Conservation (phyloP, 208 protist species). For the Wallacemonas sp. region DNA sequence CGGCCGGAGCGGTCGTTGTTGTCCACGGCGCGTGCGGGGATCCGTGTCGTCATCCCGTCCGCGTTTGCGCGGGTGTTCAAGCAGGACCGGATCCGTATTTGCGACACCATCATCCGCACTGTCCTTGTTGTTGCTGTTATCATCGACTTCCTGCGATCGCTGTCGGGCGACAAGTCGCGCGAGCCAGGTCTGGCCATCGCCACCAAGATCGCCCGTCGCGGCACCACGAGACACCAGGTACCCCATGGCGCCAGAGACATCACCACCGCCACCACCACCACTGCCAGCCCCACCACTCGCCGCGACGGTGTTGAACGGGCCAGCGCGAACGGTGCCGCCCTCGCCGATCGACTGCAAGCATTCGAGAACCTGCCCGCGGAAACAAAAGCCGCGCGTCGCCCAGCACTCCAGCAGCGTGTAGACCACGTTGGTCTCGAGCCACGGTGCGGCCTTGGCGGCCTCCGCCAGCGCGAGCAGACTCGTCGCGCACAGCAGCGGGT, state of each 20-base stretch:
- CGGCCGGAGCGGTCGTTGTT: too few relatives aligned
- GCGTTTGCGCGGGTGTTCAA: not conserved
- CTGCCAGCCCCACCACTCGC: not conserved
- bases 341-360: constrained; percentile 50
- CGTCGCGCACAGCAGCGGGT: constrained; percentile 48
- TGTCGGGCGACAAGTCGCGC: not conserved
- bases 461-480: constrained; percentile 69
- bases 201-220: not conserved
- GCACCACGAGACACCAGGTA: too few relatives aligned
- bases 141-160: too few relatives aligned
- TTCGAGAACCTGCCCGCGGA: constrained; percentile 44
- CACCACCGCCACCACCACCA: not conserved
- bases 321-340: not conserved
- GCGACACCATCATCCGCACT: not conserved
- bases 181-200: constrained; percentile 9
- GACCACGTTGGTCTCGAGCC: constrained; percentile 49
- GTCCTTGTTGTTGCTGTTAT: not conserved
- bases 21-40: not conserved
- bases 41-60: not conserved
- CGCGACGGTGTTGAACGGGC: constrained; percentile 1
- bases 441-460: constrained; percentile 49
- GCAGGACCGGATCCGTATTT: not conserved
- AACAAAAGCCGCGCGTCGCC: constrained; percentile 62
- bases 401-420: constrained; percentile 80
- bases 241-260: not conserved